A percentile compares a stretch with the other conserved stretches of the same genome.
phyloP scores from a whole-genome alignment of 192 early-diverging fungal species.

The Mortierella antarctica region DNA sequence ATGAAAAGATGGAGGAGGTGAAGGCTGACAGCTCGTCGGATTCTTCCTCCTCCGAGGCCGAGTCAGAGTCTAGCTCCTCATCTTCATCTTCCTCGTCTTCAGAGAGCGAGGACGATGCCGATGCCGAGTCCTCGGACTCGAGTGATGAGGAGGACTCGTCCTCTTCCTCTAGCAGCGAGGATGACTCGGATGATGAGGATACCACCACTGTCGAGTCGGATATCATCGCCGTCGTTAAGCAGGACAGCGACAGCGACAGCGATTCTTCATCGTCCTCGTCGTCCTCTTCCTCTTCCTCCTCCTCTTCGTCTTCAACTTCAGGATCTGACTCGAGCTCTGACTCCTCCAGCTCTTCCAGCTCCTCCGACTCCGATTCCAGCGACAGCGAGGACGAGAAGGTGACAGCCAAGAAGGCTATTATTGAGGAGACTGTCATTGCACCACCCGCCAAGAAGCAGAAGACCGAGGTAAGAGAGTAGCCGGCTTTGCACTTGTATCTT shows the following conservation, averaged over 20 bases:
- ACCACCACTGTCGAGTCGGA: conserved; percentile 52
- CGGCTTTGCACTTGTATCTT: conserved; percentile 15
- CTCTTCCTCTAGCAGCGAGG: conserved; percentile 51
- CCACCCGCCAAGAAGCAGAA: conserved; percentile 58
- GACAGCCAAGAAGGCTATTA: conserved; percentile 3
- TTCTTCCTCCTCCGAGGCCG: conserved; percentile 15
- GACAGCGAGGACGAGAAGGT: conserved; percentile 16
- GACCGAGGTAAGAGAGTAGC: conserved; percentile 26
- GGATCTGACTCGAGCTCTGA: conserved; percentile 49
- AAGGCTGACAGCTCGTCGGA: conserved; percentile 10
- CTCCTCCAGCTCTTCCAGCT: conserved; percentile 21
- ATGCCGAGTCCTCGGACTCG: conserved; percentile 41
- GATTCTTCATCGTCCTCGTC: conserved; percentile 35
- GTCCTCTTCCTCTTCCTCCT: conserved; percentile 15
- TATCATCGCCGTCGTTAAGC: conserved; percentile 1
- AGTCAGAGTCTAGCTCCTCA: conserved; percentile 23
- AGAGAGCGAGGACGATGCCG: conserved; percentile 47
- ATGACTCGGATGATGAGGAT: conserved; percentile 47
- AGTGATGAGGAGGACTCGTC: conserved; percentile 4
- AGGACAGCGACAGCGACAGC: conserved; percentile 19
- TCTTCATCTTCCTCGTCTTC: conserved; percentile 43
- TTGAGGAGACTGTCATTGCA: conserved; percentile 29
- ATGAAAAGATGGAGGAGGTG: conserved; percentile 28
- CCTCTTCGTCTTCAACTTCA: conserved; percentile 23
- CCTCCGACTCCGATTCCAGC: conserved; percentile 24